Evolutionary conservation across 345 rosid genomes (phyloP).

Genomic region (Gossypium turneri): DNA sequence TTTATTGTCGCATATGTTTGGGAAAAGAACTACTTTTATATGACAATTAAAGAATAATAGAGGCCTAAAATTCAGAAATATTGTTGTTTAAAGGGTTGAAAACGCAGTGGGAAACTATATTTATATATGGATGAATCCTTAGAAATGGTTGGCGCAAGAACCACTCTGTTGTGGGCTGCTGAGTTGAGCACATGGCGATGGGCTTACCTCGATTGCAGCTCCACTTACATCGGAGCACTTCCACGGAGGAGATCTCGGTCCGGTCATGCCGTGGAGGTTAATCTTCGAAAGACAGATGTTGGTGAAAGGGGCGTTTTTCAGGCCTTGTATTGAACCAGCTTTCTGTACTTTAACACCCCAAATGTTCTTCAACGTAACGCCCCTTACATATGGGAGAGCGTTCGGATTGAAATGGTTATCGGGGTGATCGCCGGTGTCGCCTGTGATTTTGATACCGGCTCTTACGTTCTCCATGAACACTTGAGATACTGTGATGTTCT

Average conservation of each 20-base stretch:
- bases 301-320: constrained; percentile 63
- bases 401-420: constrained; percentile 66
- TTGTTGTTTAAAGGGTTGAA: background rate
- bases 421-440: constrained; percentile 85
- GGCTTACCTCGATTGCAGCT: constrained; percentile 56
- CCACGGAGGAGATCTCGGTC: constrained; percentile 52
- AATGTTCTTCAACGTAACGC: constrained; percentile 47
- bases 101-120: background rate
- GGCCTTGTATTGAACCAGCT: constrained; percentile 66
- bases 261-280: constrained; percentile 50
- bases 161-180: constrained; percentile 31
- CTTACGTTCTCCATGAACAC: constrained; percentile 58
- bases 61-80: background rate
- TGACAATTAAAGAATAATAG: background rate
- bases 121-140: background rate
- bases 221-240: constrained; percentile 81
- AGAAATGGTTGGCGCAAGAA: constrained; percentile 32
- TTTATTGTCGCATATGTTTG: background rate
- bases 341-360: constrained; percentile 67
- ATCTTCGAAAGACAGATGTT: constrained; percentile 71
- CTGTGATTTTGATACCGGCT: constrained; percentile 67
- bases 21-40: background rate
- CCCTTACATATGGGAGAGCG: constrained; percentile 70
- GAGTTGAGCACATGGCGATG: constrained; percentile 73
- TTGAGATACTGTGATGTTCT: constrained; percentile 54